phyloP scores from a whole-genome alignment of 2,329 filamentous ascomycete species.

The Colletotrichum nymphaeae region DNA sequence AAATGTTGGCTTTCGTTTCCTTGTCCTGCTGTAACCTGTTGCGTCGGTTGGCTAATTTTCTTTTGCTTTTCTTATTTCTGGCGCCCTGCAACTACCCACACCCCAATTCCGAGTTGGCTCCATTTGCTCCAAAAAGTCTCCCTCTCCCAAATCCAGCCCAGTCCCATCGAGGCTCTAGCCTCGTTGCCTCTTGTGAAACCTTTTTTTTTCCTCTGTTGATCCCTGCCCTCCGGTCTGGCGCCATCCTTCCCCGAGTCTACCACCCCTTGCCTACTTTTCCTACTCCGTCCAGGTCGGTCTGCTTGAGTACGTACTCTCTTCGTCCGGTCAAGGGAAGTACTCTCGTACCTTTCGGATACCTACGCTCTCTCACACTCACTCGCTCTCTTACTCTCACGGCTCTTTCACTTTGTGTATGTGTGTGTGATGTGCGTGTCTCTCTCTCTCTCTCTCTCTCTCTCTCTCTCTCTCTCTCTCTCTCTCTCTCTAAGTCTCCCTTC shows the following conservation, averaged over 20 bases:
- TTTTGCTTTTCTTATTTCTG: slow-evolving; percentile 1
- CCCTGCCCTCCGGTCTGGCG: slow-evolving; percentile 34
- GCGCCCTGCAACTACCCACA: slow-evolving; percentile 31
- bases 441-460: not conserved
- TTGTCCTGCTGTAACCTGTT: slow-evolving; percentile 21
- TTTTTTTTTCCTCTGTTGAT: slow-evolving; percentile 21
- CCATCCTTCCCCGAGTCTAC: slow-evolving; percentile 35
- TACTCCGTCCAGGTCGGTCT: slow-evolving; percentile 28
- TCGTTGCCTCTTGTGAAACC: slow-evolving; percentile 37
- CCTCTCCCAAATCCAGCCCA: slow-evolving; percentile 20
- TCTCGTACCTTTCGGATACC: not conserved
- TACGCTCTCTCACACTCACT: not conserved
- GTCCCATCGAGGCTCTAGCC: slow-evolving; percentile 31
- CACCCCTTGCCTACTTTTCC: slow-evolving; percentile 32
- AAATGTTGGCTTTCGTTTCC: not conserved
- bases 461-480: not conserved
- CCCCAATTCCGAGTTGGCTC: slow-evolving; percentile 9
- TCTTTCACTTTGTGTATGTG: not conserved
- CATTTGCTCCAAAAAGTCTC: slow-evolving; percentile 9
- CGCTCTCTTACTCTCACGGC: not conserved
- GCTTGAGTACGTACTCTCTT: slow-evolving; percentile 21
- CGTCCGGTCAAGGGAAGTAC: not conserved
- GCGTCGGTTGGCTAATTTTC: not conserved
- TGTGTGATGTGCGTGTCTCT: not conserved
- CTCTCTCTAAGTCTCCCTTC: not conserved